Evolutionary conservation across 805 yeast genomes (phyloP).

Genomic region (Novakomyces olei): DNA sequence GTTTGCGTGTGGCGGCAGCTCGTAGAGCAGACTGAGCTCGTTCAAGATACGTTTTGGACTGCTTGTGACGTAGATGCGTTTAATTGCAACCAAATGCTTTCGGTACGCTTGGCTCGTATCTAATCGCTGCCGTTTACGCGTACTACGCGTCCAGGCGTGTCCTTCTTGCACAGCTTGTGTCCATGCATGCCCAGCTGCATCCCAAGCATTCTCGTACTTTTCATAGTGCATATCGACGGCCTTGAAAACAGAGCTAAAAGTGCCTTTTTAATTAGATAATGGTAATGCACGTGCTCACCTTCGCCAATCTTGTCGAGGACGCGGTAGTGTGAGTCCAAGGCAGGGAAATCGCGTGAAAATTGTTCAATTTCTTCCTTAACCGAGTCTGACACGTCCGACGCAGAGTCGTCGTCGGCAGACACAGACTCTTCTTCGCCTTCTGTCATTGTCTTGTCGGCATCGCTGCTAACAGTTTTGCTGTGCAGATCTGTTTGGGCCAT

Average conservation of each 20-base stretch:
- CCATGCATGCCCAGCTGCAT: conserved; percentile 14
- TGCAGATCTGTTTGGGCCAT: not conserved
- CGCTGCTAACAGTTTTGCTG: conserved; percentile 6
- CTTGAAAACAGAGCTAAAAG: conserved; percentile 38
- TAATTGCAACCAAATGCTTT: conserved; percentile 76
- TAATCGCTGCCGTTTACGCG: no score
- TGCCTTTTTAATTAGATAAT: conserved; percentile 18
- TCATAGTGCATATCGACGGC: conserved; percentile 29
- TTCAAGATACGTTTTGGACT: conserved; percentile 80
- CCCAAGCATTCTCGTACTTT: conserved; percentile 17
- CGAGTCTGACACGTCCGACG: conserved; percentile 30
- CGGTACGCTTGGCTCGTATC: no score
- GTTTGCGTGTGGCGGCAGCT: conserved; percentile 32
- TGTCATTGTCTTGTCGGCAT: conserved; percentile 7
- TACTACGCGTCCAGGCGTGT: not conserved
- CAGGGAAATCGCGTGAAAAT: conserved; percentile 32
- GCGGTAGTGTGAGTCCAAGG: conserved; percentile 26
- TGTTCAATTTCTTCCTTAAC: conserved; percentile 35
- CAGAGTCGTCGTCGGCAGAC: no score
- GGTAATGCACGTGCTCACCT: conserved; percentile 7
- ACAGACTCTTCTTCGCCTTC: no score
- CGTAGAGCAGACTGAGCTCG: conserved; percentile 59
- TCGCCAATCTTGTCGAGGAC: conserved; percentile 41
- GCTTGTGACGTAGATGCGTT: conserved; percentile 83
- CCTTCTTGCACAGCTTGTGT: conserved; percentile 7